Conservation (phyloP, 192 early-diverging fungal species). For the Funneliformis mosseae region DNA sequence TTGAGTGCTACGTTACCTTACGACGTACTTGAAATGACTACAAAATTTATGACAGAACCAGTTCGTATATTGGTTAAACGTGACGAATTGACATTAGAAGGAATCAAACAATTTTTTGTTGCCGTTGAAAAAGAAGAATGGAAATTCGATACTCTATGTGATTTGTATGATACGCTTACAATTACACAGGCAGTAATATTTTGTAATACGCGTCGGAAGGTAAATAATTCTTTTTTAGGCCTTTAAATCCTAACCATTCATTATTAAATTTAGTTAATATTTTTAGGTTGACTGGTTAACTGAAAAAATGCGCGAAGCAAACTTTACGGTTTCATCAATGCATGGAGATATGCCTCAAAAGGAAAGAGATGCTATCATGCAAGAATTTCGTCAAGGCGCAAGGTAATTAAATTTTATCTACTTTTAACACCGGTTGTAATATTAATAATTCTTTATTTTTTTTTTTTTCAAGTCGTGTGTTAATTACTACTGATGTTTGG, state of each 20-base stretch:
- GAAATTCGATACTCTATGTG: slow-evolving; percentile 98
- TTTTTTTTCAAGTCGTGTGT: slow-evolving; percentile 70
- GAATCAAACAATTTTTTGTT: slow-evolving; percentile 99
- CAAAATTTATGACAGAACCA: slow-evolving; percentile 97
- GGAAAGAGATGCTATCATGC: slow-evolving; percentile 97
- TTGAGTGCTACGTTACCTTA: slow-evolving; percentile 91
- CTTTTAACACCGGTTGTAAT: not conserved
- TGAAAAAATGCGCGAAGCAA: slow-evolving; percentile 92
- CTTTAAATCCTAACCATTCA: not conserved
- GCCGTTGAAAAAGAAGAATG: slow-evolving; percentile 97
- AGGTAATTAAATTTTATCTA: slow-evolving; percentile 45
- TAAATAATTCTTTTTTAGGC: slow-evolving; percentile 8
- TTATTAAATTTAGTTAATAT: not conserved
- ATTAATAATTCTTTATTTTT: not conserved
- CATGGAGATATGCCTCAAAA: slow-evolving; percentile 99
- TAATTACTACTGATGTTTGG: slow-evolving; percentile 98
- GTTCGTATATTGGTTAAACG: slow-evolving; percentile 96
- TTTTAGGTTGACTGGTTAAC: slow-evolving; percentile 92
- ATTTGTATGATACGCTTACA: slow-evolving; percentile 95
- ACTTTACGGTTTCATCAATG: slow-evolving; percentile 98
- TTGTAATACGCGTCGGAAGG: slow-evolving; percentile 95
- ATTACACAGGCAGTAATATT: slow-evolving; percentile 99
- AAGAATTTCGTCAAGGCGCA: slow-evolving; percentile 91
- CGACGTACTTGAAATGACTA: slow-evolving; percentile 95
- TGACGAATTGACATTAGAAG: slow-evolving; percentile 98